Evolutionary conservation across 192 early-diverging fungal genomes (phyloP).

Genomic region (Umbelopsis isabellina): DNA sequence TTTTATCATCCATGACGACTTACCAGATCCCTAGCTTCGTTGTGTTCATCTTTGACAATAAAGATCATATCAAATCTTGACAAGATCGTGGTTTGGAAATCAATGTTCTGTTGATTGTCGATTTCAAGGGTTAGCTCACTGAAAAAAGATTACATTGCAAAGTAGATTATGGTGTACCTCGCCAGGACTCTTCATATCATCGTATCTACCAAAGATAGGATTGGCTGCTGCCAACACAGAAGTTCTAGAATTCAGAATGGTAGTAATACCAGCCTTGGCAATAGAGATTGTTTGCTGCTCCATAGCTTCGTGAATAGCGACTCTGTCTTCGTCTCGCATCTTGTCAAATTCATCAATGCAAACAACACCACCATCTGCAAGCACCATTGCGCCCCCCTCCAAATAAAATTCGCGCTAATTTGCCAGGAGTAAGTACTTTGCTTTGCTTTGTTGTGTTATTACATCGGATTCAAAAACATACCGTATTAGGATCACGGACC

Average conservation of each 20-base stretch:
- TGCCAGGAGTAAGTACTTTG: not conserved
- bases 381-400: conserved; percentile 99
- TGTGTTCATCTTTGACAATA: conserved; percentile 97
- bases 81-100: conserved; percentile 99
- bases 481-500: conserved; percentile 85
- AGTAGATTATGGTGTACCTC: conserved; percentile 57
- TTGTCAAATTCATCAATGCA: conserved; percentile 99
- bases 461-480: conserved; percentile 34
- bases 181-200: conserved; percentile 96
- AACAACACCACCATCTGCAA: conserved; percentile 98
- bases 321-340: conserved; percentile 99
- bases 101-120: conserved; percentile 79
- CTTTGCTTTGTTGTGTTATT: not conserved
- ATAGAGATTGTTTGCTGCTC: conserved; percentile 99
- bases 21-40: conserved; percentile 86
- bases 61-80: conserved; percentile 99
- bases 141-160: not conserved
- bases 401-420: conserved; percentile 90
- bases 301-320: conserved; percentile 99
- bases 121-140: not conserved
- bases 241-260: conserved; percentile 95
- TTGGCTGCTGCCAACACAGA: conserved; percentile 98
- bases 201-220: conserved; percentile 97
- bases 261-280: conserved; percentile 99
- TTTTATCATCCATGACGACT: not conserved